These are phyloP conservation scores for Calonectria hongkongensis DNA, from an alignment of 2,329 filamentous ascomycete species.

Conservation along the genomic window DNA sequence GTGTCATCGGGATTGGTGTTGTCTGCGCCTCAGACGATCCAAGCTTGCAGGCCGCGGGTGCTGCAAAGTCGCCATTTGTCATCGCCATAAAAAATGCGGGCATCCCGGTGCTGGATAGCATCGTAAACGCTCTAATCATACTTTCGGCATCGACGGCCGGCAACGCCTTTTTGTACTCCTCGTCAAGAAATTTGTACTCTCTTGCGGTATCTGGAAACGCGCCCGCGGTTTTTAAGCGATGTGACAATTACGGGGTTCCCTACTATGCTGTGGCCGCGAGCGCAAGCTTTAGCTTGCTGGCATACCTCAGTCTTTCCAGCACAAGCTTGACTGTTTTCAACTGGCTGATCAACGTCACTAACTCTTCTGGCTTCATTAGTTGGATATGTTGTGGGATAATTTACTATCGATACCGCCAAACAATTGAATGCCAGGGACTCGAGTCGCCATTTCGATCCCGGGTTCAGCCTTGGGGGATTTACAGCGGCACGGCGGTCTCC, in stretches of 20 bases:
- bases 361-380: constrained; percentile 75
- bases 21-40: constrained; percentile 5
- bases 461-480: constrained; percentile 34
- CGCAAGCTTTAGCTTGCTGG: constrained; percentile 77
- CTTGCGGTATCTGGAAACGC: constrained; percentile 81
- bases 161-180: constrained; percentile 78
- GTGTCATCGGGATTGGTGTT: background rate
- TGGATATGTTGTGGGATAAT: constrained; percentile 65
- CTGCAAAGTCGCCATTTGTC: constrained; percentile 76
- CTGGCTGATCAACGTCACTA: constrained; percentile 83
- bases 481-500: constrained; percentile 27
- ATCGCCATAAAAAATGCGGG: constrained; percentile 80
- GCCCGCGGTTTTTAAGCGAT: constrained; percentile 75
- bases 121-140: constrained; percentile 81
- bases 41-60: constrained; percentile 53
- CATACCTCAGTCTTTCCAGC: constrained; percentile 81
- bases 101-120: constrained; percentile 77
- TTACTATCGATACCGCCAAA: constrained; percentile 44
- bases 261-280: constrained; percentile 70
- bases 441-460: constrained; percentile 32
- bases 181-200: constrained; percentile 78
- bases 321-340: constrained; percentile 79
- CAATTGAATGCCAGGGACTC: constrained; percentile 27
- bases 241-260: constrained; percentile 77
- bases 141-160: constrained; percentile 78